Evolutionary conservation across 2,329 filamentous ascomycete genomes (phyloP).

Genomic region (Alternaria alternata): DNA sequence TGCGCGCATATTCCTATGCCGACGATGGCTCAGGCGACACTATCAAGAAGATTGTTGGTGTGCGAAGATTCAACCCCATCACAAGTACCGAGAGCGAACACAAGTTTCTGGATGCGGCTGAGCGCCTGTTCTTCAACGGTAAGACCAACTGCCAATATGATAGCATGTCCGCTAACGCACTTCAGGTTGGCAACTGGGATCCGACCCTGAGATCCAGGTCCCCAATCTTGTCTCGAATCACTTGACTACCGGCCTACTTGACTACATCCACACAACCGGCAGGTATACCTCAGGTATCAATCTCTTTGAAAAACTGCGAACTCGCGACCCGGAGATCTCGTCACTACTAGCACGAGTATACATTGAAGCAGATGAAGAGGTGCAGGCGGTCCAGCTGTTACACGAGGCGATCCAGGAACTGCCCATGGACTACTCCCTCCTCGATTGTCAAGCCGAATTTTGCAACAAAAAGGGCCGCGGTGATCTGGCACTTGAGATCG

Average conservation of each 20-base stretch:
- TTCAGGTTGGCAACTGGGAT: conserved; percentile 87
- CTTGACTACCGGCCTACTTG: conserved; percentile 88
- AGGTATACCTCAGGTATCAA: conserved; percentile 96
- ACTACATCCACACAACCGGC: conserved; percentile 95
- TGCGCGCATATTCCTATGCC: conserved; percentile 94
- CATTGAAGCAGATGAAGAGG: conserved; percentile 95
- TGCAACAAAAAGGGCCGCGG: conserved; percentile 86
- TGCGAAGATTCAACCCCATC: conserved; percentile 94
- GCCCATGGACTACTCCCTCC: conserved; percentile 96
- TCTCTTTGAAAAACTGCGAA: conserved; percentile 92
- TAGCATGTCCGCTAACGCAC: conserved; percentile 13
- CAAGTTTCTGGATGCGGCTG: conserved; percentile 91
- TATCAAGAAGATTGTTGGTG: conserved; percentile 97
- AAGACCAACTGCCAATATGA: background rate
- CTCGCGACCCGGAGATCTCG: conserved; percentile 90
- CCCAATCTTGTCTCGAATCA: conserved; percentile 97
- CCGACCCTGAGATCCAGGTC: conserved; percentile 95
- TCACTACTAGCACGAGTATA: conserved; percentile 90
- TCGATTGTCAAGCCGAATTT: conserved; percentile 94
- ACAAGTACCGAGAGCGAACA: conserved; percentile 99
- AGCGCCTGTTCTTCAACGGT: conserved; percentile 95
- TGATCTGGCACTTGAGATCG: conserved; percentile 88
- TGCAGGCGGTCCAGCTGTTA: conserved; percentile 88
- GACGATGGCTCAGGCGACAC: conserved; percentile 94
- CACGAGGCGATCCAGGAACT: conserved; percentile 89